Evolutionary conservation across 2,329 filamentous ascomycete genomes (phyloP), one percentile per base, ranked within the genome.

Genomic region (Hypoxylon sp.): DNA sequence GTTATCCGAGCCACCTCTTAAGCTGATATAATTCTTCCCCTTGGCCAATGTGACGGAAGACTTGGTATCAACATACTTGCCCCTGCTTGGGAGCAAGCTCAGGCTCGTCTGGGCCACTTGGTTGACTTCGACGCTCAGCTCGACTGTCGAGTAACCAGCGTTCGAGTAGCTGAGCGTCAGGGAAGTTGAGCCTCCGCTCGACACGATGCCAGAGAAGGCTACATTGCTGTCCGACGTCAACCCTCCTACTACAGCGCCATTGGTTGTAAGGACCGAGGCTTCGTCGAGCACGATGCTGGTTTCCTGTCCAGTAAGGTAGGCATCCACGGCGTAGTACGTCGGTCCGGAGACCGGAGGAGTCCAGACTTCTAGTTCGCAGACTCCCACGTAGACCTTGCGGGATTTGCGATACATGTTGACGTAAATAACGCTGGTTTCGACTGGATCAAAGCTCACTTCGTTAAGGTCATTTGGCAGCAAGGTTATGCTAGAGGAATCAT

Each of bases 351-450:
- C 26, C 15, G 70, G 60, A 1, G 65, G 64, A 1, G 63, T 69
- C 72, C 72, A 73, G 24, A 71, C 69, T 50, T 74, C 68, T 21
- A 73, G 60, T 62, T 74, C 72, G 49, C 72, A 73, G 23, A 73
- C 59, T 7, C 72, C 72, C 8, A 72, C 69, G 35, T 54, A 71
- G 11, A 64, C 48, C 1, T 58, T 58, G 3, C 60, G 50, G 3
- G 64, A 65, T 21, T 64, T 56, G 8, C 65, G 62, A 48, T 65
- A 69, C 53, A 72, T 38, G 45, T 73, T 74, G 27, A 73, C 59
- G 5, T 70, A 70, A 6, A 74, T 37, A n/a, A 72, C 69, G 3
- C 65, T 63, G 1, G 72, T 70, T 37, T 69, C 63, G 1, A 69
- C 58, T 20, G 49, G 15, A 2, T 63, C 48, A 42, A 73, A 73